Conservation (phyloP, 2,329 filamentous ascomycete genomes). For the Penicillium sp. region DNA sequence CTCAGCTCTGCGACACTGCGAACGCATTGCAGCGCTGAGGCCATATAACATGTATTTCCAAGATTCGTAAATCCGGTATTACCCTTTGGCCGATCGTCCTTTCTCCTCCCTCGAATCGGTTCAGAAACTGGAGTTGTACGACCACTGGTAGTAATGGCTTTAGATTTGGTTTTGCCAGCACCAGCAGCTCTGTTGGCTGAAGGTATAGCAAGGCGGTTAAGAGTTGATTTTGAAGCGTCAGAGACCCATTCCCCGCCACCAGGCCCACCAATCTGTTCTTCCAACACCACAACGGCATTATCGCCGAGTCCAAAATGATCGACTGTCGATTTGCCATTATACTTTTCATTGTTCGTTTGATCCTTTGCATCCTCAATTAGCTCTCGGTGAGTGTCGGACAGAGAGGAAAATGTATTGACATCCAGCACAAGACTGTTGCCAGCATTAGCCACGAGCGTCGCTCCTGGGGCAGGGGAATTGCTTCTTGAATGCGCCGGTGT, state of each 20-base stretch:
- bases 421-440: slow-evolving; percentile 57
- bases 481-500: slow-evolving; percentile 43
- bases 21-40: slow-evolving; percentile 91
- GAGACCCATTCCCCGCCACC: slow-evolving; percentile 55
- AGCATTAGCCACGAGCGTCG: slow-evolving; percentile 38
- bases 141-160: slow-evolving; percentile 49
- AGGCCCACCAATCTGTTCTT: slow-evolving; percentile 63
- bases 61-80: slow-evolving; percentile 83
- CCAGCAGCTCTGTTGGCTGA: slow-evolving; percentile 29
- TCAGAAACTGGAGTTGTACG: slow-evolving; percentile 65
- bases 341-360: slow-evolving; percentile 67
- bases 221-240: slow-evolving; percentile 42
- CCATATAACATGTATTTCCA: slow-evolving; percentile 99
- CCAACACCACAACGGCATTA: slow-evolving; percentile 75
- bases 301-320: slow-evolving; percentile 64
- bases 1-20: slow-evolving; percentile 90
- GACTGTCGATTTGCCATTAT: slow-evolving; percentile 69
- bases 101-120: slow-evolving; percentile 66
- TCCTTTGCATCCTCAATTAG: slow-evolving; percentile 61
- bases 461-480: slow-evolving; percentile 41
- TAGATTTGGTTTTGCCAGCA: slow-evolving; percentile 35
- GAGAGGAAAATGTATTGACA: slow-evolving; percentile 57
- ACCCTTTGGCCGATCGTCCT: slow-evolving; percentile 66
- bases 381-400: slow-evolving; percentile 62
- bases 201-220: slow-evolving; percentile 49